These are phyloP conservation scores for Aureobasidium mangrovei DNA, from an alignment of 2,329 filamentous ascomycete species.

Conservation along the genomic window DNA sequence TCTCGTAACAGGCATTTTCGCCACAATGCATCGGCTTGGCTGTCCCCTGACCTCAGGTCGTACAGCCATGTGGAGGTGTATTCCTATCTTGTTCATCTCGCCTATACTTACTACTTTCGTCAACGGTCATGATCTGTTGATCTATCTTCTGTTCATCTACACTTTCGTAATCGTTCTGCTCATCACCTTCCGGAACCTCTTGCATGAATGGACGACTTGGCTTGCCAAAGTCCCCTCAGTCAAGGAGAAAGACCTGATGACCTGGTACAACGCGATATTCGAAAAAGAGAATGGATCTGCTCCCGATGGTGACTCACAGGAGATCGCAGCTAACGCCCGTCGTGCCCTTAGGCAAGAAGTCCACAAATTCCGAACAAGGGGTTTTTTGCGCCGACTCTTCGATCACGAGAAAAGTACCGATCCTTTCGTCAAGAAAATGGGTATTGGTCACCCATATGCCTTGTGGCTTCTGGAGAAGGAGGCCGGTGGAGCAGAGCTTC, in stretches of 20 bases:
- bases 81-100: conserved; percentile 49
- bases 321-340: conserved; percentile 41
- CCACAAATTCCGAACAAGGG: conserved; percentile 37
- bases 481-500: conserved; percentile 43
- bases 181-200: conserved; percentile 45
- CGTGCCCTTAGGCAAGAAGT: conserved; percentile 40
- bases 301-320: conserved; percentile 32
- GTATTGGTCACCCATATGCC: conserved; percentile 44
- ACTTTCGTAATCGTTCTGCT: conserved; percentile 45
- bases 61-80: conserved; percentile 45
- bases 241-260: conserved; percentile 41
- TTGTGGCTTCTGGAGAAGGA: conserved; percentile 42
- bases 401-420: conserved; percentile 33
- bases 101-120: conserved; percentile 48
- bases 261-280: conserved; percentile 38
- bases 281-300: conserved; percentile 18
- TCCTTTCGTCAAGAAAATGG: conserved; percentile 41
- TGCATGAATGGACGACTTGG: conserved; percentile 53
- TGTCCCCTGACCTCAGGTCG: conserved; percentile 39
- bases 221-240: conserved; percentile 42
- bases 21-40: conserved; percentile 16
- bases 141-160: conserved; percentile 49
- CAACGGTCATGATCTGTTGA: conserved; percentile 43
- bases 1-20: conserved; percentile 9
- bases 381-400: conserved; percentile 17